Evolutionary conservation across 2,329 filamentous ascomycete genomes (phyloP), one percentile per base, ranked within the genome.

Genomic region (Fusarium euwallaceae): DNA sequence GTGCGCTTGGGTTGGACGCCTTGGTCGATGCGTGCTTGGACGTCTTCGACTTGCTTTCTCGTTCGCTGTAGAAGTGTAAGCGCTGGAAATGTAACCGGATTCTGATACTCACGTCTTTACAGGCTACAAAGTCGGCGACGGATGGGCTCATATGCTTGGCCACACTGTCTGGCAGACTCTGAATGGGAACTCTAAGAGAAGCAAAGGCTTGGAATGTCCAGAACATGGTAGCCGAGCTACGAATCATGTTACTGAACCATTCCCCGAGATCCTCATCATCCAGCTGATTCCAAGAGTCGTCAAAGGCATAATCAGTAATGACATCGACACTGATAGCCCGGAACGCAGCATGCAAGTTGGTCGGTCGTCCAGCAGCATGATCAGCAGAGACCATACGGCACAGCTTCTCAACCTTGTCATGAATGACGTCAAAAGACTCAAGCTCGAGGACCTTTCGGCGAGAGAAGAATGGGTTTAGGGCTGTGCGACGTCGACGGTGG

Each of bases 381-480:
- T 67, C 59, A 22, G 48, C 39, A 20, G 51, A 53, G 10, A 70
- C 59, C 43, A 65, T 69, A 4, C 58, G 55, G 22, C 71, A 79
- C 16, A 84, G 70, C 62, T 79, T 79, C 12, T 80, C 72, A 3
- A 81, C 67, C 24, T 76, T 82, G 2, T 78, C 70, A 9, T 80
- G 71, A 14, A 87, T 82, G 56, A 81, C 81, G 70, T 72, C 83
- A 73, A 61, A 27, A 2, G 59, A 43, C 27, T 83, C 80, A 3
- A 86, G 75, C 2, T 74, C 74, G 7, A 76, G 68, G 22, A 87
- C 80, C 9, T 82, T 81, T 12, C 78, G 78, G 39, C 79, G 81
- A 3, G 85, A 86, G 72, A 87, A 88, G 77, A 85, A 87, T 0
- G 79, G 81, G 64, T 81, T 85, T 58, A 88, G 68, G 3, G 83